Evolutionary conservation across 2,329 filamentous ascomycete species (phyloP), one percentile per base, ranked within the genome.

Genomic region (Aspergillus sp.): DNA sequence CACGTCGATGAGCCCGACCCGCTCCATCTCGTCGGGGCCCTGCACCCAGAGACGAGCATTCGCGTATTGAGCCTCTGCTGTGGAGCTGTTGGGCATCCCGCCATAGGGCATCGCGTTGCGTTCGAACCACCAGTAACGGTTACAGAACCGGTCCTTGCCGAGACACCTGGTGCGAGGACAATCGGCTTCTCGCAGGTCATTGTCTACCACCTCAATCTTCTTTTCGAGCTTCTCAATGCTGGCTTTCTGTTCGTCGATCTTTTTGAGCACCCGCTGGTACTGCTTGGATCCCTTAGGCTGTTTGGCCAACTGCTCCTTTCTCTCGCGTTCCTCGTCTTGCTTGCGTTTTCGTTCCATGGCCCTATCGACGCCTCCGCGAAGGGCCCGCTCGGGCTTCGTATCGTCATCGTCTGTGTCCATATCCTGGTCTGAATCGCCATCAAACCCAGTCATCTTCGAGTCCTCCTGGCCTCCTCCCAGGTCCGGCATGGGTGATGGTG

Each of bases 51-150:
- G 78, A 48, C 91, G 87, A 6, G 88, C 93, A 63, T 97, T 98
- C 36, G 91, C 90, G 62, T 97, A 98, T 6, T 80, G 83, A 26
- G 91, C 89, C 41, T 82, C 76, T 1, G 88, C 86, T 1, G 91
- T 97, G 10, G 90, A 96, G 66, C 88, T 94, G 53, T 79, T 81
- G 0, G 90, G 90, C 46, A 96, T 76, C 4, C 93, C 93, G 30
- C 79, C 88, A 60, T 91, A 95, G 0, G 93, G 93, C 90, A 97
- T 97, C 27, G 90, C 93, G 61, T 97, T 98, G 52, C 91, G 85
- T 69, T 98, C 93, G 65, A 97, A 96, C 91, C 93, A 98, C 74
- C 94, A 97, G 69, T 97, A 98, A 45, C 91, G 82, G 68, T 98
- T 97, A 82, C 91, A 95, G 74, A 95, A 98, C 40, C 93, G 82